Base-by-base conservation (phyloP, 2,329 filamentous ascomycete genomes). In the Chrysoporthe deuterocubensis region DNA sequence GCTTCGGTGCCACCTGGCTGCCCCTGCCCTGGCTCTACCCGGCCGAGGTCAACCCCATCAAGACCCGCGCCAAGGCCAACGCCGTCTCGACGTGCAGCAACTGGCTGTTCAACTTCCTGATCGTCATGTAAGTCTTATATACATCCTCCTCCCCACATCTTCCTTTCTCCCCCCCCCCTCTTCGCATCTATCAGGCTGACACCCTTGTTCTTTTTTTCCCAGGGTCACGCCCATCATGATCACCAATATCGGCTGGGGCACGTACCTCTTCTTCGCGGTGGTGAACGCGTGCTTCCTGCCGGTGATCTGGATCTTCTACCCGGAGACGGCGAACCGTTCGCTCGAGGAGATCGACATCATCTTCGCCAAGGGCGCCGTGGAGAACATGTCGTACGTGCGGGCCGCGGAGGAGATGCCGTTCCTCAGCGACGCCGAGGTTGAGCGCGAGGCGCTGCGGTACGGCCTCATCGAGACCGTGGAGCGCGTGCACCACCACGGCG, bases 301-400 rank as follows among this genome's bases (percentile, higher is more conserved):
- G 1, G 79, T 84, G 62, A 83, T 85, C 18, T 85, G 81, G 73
- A 77, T 85, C 68, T 81, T 84, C 71, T 85, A 84, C 70, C 85
- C 85, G 0, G 85, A 87, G 73, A 87, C 86, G 3, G 80, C 82
- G 72, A 74, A 76, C 71, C 83, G 85, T 8, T 86, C 82, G 16
- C 81, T 92, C 43, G 90, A 92, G 76, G 90, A 92, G 75, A 88
- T 92, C 77, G 90, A 92, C 73, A 82, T 86, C 67, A 89, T 92
- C 63, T 78, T 78, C 57, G 76, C 83, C 74, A 89, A 89, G 79
- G 86, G 86, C 13, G 82, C 81, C 71, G 75, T 81, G 42, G 88
- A 90, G 76, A 84, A 87, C 1, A 89, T 86, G 5, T 85, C 82
- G 4, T 89, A 89, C 69, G 86, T 90, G 65, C 80, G 80, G 70